phyloP scores from a whole-genome alignment of 2,329 filamentous ascomycete species.

The Uncinocarpus reesii region DNA sequence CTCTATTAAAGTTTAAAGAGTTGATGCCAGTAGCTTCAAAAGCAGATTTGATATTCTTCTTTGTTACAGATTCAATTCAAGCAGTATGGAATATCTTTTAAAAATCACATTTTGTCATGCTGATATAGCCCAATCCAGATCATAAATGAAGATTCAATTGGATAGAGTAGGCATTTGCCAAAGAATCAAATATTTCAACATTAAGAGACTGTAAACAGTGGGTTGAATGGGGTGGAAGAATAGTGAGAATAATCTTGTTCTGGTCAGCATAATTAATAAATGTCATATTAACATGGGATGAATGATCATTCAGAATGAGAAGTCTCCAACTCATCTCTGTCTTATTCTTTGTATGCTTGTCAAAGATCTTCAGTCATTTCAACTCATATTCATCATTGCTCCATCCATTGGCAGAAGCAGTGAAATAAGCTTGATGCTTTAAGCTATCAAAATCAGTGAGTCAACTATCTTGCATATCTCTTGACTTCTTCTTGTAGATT shows the following conservation, averaged over 20 bases:
- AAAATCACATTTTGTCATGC: no score
- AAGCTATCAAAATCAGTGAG: no score
- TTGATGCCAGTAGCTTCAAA: no score
- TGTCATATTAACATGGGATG: background rate
- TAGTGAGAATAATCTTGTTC: slow-evolving; percentile 3
- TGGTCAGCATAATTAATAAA: slow-evolving; percentile 3
- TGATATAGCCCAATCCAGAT: no score
- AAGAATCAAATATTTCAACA: background rate
- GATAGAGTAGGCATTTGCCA: background rate
- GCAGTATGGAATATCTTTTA: no score
- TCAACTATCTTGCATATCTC: no score
- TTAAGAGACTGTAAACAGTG: slow-evolving; percentile 1
- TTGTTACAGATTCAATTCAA: no score
- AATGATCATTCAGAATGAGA: background rate
- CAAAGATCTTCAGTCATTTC: background rate
- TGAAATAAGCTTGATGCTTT: no score
- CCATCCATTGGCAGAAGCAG: background rate
- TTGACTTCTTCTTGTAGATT: background rate
- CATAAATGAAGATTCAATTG: background rate
- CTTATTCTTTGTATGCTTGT: background rate
- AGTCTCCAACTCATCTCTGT: background rate
- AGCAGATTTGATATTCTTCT: no score
- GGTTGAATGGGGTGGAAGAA: slow-evolving; percentile 8
- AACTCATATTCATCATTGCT: background rate
- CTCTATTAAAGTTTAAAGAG: no score